Percentiles rank a stretch among this genome's conserved stretches.
Evolutionary conservation across 1,284 basidiomycete species (phyloP).

Genomic region (Lentinula novae-zelandiae): DNA sequence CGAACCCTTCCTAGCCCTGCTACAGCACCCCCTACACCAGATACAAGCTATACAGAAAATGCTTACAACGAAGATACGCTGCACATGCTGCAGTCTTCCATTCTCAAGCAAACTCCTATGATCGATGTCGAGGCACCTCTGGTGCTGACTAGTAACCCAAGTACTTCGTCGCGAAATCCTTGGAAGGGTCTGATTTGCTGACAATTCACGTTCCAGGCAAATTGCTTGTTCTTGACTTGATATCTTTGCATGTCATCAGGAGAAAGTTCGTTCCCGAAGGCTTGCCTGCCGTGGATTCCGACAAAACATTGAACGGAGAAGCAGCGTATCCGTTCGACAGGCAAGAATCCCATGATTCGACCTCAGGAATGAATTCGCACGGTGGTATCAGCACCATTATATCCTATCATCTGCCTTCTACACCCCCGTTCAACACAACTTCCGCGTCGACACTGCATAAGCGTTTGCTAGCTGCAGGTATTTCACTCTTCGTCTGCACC

Average conservation of each 20-base stretch:
- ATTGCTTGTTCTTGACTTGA: slow-evolving; percentile 38
- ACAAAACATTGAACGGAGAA: neutral
- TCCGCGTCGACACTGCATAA: slow-evolving; percentile 35
- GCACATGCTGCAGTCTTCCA: slow-evolving; percentile 13
- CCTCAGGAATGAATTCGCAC: neutral
- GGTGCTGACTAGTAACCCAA: slow-evolving; percentile 24
- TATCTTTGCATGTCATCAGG: slow-evolving; percentile 49
- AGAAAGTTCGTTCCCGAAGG: neutral
- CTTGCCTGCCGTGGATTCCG: neutral
- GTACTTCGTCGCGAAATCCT: neutral
- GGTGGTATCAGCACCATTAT: slow-evolving; percentile 38
- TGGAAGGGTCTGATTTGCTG: slow-evolving; percentile 7
- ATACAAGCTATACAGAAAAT: slow-evolving; percentile 18
- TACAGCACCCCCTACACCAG: slow-evolving; percentile 20
- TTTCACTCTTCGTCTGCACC: neutral
- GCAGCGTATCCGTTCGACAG: neutral
- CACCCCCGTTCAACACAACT: slow-evolving; percentile 24
- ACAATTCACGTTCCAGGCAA: neutral
- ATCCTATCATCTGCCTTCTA: slow-evolving; percentile 36
- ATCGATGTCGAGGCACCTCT: slow-evolving; percentile 41
- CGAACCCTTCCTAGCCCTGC: slow-evolving; percentile 28
- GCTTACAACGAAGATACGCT: neutral
- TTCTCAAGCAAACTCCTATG: slow-evolving; percentile 23
- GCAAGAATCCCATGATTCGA: neutral
- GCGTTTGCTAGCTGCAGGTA: slow-evolving; percentile 39